Evolutionary conservation across 495 filamentous ascomycete genomes (phyloP).

Genomic region (Oleoguttula mirabilis): DNA sequence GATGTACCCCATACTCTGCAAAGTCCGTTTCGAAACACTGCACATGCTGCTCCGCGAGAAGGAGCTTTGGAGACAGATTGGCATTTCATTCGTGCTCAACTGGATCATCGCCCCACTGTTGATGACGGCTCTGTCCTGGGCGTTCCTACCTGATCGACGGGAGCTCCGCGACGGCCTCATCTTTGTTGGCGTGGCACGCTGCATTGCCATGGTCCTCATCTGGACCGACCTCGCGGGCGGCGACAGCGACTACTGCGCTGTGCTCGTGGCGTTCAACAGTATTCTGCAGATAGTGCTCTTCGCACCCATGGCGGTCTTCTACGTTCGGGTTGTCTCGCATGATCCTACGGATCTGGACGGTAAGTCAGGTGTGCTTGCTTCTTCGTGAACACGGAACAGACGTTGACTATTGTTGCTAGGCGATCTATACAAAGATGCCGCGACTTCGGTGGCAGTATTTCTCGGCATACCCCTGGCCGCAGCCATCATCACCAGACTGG

Average conservation of each 20-base stretch:
- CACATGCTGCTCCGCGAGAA: conserved; percentile 52
- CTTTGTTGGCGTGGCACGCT: conserved; percentile 31
- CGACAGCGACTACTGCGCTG: conserved; percentile 31
- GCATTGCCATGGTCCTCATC: conserved; percentile 34
- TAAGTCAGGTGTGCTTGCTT: too few species aligned
- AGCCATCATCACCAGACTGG: conserved; percentile 26
- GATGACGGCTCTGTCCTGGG: conserved; percentile 52
- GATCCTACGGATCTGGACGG: too few species aligned
- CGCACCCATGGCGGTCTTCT: conserved; percentile 31
- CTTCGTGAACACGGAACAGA: too few species aligned
- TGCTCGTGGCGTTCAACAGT: conserved; percentile 31
- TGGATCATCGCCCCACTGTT: conserved; percentile 85
- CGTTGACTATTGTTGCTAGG: too few species aligned
- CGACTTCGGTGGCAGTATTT: conserved; percentile 30
- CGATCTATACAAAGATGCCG: conserved; percentile 23
- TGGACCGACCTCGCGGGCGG: conserved; percentile 31
- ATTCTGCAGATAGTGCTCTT: conserved; percentile 32
- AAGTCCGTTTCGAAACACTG: conserved; percentile 72
- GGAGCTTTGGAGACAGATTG: conserved; percentile 66
- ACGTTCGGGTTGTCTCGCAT: conserved; percentile 27
- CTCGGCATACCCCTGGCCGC: conserved; percentile 30
- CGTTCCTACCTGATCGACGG: conserved; percentile 30
- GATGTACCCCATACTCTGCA: conserved; percentile 95
- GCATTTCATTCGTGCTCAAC: conserved; percentile 67
- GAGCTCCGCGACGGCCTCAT: conserved; percentile 31